Conservation (phyloP, 2,329 filamentous ascomycete genomes). For the Penicillium sp. region DNA sequence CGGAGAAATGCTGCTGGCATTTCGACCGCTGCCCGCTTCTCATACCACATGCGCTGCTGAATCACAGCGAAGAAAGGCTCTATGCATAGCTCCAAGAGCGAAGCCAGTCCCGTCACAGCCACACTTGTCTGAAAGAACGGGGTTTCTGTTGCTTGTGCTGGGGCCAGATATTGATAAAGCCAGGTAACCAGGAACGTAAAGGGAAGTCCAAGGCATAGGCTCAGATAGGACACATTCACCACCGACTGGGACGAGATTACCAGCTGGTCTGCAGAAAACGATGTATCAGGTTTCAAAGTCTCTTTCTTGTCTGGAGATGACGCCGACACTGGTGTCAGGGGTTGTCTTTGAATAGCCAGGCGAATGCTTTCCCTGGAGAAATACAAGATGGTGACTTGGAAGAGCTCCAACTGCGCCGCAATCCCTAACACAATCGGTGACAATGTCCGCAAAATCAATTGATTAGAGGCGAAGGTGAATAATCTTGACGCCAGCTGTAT, state of each 20-base stretch:
- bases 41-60: constrained; percentile 78
- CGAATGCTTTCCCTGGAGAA: constrained; percentile 90
- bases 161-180: constrained; percentile 63
- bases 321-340: constrained; percentile 31
- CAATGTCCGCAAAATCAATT: constrained; percentile 82
- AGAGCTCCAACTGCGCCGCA: constrained; percentile 88
- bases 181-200: constrained; percentile 66
- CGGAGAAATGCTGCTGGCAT: constrained; percentile 76
- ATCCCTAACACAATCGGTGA: constrained; percentile 83
- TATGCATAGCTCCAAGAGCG: constrained; percentile 72
- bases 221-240: constrained; percentile 84
- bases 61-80: constrained; percentile 90
- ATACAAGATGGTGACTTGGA: constrained; percentile 89
- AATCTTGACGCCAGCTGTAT: constrained; percentile 86
- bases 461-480: constrained; percentile 89
- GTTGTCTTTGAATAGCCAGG: constrained; percentile 84
- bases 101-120: constrained; percentile 57
- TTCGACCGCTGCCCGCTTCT: constrained; percentile 78
- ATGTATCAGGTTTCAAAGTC: constrained; percentile 12
- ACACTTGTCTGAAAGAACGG: constrained; percentile 65
- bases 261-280: constrained; percentile 15
- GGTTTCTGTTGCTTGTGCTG: constrained; percentile 54
- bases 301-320: constrained; percentile 18
- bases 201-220: constrained; percentile 67
- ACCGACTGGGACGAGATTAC: constrained; percentile 64